Evolutionary conservation across 345 rosid species (phyloP), one percentile per base, ranked within the genome.

Genomic region (Brassica juncea): DNA sequence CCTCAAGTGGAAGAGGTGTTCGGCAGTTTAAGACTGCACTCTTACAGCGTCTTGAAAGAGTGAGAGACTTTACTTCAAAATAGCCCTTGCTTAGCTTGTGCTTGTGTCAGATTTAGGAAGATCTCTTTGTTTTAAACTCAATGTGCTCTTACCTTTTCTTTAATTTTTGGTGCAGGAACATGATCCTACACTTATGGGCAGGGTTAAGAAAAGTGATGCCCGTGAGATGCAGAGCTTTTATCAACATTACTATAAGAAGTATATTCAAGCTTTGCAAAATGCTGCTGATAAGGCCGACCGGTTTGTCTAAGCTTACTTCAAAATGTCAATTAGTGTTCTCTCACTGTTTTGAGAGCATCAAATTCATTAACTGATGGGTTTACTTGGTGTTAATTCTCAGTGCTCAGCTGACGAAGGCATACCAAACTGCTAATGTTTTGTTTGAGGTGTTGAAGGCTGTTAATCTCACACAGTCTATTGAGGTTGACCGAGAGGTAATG

Each of bases 361-460:
- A 1, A 7, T 67, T 44, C 27, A n/a, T 37, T 65, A 8, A 58
- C 62, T 77, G 68, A 75, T 52, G n/a, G 11, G 1, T 25, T 8
- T 8, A 2, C 32, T 15, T 73, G 74, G 5, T 79, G 55, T 82
- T 74, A 8, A 61, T 66, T 64, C 85, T 57, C 84, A 96, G 99
- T 83, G 98, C 99, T 5, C 98, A 93, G 87, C 90, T 96, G 81
- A 92, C 99, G 21, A 96, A 96, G 86, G 99, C 99, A 54, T 96
- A 96, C 84, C 99, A 96, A 85, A 96, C 99, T 72, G 99, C 99
- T n/a, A 93, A 93, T 85, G 98, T 96, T 81, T 97, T 96, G 80
- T 96, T 96, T 84, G 99, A 96, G 87, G 99, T 96, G 81, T 86
- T 96, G 83, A 96, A 80, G 83, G 99, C 99, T 47, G 99, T 96